Base-by-base conservation (phyloP, 2,329 filamentous ascomycete species). In the Neofusicoccum cordaticola region DNA sequence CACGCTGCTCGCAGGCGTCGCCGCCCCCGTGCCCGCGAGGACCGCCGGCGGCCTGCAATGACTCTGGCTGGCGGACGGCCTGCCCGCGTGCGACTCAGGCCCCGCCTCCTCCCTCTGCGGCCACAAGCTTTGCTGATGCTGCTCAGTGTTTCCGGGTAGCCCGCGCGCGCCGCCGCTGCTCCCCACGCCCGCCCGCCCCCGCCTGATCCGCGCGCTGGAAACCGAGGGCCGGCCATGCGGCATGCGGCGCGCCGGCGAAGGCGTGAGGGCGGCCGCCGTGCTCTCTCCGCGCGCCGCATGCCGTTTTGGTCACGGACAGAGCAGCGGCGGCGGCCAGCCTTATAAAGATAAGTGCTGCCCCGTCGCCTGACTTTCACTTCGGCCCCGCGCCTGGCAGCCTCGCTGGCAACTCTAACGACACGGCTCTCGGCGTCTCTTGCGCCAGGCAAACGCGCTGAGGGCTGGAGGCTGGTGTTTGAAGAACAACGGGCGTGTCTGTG, bases 61-160 rank as follows among this genome's bases (percentile, higher is more conserved):
- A 58, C 41, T 58, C 53, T 58, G 15, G 22, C n/a, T 45, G 4
- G 53, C 27, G 56, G 31, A 60, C 41, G 56, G 47, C 47, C 56
- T 60, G 42, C 56, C 56, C 56, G 56, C 56, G 37, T 22, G 56
- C 56, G 56, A 60, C 56, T 60, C 56, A 60, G 56, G 42, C 27
- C 31, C 4, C 41, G 41, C 31, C 27, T 5, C 27, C 27, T 31
- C 53, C 42, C 41, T 41, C 31, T 15, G 22, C 22, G 53, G 31
- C 42, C 42, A 47, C 56, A 60, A 60, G 56, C 56, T 60, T 60
- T 58, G 35, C 17, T 19, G 56, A 22, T 35, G 39, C 48, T 58
- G 22, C 34, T 19, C 39, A 45, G 13, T 44, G 56, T 44, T 37
- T 60, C 56, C 56, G 41, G 50, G 56, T 60, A 47, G 53, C 19